Base-by-base conservation (phyloP, 2,329 filamentous ascomycete genomes). In the Aureobasidium sp. region DNA sequence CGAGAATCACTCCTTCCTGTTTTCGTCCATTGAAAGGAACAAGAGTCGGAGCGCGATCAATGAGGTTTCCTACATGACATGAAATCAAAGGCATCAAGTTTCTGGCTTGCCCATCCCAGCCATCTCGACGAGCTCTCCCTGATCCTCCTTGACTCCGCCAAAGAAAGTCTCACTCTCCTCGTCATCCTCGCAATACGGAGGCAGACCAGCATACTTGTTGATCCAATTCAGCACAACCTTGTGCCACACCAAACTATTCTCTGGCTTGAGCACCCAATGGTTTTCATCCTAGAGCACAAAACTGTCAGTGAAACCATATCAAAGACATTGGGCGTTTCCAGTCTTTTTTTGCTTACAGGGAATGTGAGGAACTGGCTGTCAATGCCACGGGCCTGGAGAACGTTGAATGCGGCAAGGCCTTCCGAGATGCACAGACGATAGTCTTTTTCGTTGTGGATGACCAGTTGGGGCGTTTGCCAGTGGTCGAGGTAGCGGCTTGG, bases 241-340 rank as follows among this genome's bases (percentile, higher is more conserved):
- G 70, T 97, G 91, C 94, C 94, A 97, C 22, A 95, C 82, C 20
- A 97, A 77, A 3, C 87, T 89, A 73, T 97, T 97, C 75, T 97
- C 93, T 0, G 88, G 90, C 72, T 96, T 96, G 60, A 96, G 71
- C 4, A 97, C 91, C 90, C 90, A 88, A 68, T 89, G 87, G 56
- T 86, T 85, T 74, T 91, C 88, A 70, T 90, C 91, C 0, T 48
- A 17, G 14, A 17, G 20, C 15, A 29, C 5, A 29, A 6, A 31
- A 29, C 2, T 3, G 12, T 47, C 5, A 47, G 44, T 45, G 29
- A 31, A 15, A 44, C 3, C 20, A 22, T 44, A 17, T 20, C 22
- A 25, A 25, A 25, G 22, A 25, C 22, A 25, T 3, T 25, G 22
- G 22, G 22, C 22, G 22, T 25, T 25, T 25, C 1, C 22, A 2